phyloP scores from a whole-genome alignment of 140 eudicot genomes.

The Cichorium intybus region DNA sequence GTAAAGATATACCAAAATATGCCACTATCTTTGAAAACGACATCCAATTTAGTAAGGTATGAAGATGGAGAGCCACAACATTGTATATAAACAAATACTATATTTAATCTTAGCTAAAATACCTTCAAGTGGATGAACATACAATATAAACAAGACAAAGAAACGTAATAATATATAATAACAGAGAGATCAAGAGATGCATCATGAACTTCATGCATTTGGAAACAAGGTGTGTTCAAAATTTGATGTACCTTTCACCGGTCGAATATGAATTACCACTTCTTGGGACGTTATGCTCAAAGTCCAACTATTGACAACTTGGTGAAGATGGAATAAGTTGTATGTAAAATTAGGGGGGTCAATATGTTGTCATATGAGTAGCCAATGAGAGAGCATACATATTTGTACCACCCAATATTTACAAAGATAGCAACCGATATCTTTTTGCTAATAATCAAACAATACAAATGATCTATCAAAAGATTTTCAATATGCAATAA shows the following conservation, averaged over 20 bases:
- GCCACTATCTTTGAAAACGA: constrained; percentile 22
- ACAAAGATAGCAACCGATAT: too few species aligned
- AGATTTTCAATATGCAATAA: neutral
- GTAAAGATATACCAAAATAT: constrained; percentile 4
- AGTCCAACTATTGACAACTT: neutral
- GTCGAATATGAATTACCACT: neutral
- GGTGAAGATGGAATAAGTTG: neutral
- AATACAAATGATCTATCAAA: too few species aligned
- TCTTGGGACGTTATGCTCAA: neutral
- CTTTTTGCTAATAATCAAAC: too few species aligned
- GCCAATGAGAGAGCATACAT: neutral
- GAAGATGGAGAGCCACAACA: constrained; percentile 11
- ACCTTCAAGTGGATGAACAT: neutral
- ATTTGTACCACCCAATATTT: neutral
- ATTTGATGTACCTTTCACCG: constrained; percentile 9
- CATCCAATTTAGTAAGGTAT: neutral
- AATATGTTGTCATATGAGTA: too few species aligned
- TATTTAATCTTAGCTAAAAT: neutral
- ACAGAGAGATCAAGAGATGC: neutral
- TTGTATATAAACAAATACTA: neutral
- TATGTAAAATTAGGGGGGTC: neutral
- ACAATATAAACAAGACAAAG: neutral
- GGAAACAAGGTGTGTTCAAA: constrained; percentile 6
- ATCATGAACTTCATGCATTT: neutral
- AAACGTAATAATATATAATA: neutral